Evolutionary conservation across 257 asterid species (phyloP).

Genomic region (Solanum lycopersicoides): DNA sequence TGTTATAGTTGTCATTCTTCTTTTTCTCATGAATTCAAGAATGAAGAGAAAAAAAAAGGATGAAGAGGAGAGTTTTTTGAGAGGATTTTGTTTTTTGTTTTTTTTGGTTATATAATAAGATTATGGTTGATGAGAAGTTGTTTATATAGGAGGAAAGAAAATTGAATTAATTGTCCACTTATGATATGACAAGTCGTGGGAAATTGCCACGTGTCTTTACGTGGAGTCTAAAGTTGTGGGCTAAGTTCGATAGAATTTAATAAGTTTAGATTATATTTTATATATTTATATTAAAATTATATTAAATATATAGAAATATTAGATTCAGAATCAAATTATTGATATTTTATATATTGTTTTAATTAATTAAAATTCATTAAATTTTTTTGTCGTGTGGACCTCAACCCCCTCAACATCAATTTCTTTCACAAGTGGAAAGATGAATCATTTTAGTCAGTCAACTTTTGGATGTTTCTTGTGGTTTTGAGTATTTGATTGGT

Average conservation of each 20-base stretch:
- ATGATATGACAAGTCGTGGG: constrained; percentile 3
- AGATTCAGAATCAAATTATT: too few relatives aligned
- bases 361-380: not conserved
- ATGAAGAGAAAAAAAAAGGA: not conserved
- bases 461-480: not conserved
- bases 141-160: constrained; percentile 22
- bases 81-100: not conserved
- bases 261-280: too few relatives aligned
- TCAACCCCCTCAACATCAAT: not conserved
- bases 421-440: not conserved
- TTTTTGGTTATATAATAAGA: not conserved
- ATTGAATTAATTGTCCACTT: not conserved
- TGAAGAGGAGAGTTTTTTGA: not conserved
- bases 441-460: not conserved
- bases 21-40: not conserved
- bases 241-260: not conserved
- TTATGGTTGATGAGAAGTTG: not conserved
- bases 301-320: too few relatives aligned
- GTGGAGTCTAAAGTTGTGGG: constrained; percentile 6
- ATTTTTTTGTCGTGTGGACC: not conserved
- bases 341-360: not conserved
- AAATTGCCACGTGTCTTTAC: constrained; percentile 16
- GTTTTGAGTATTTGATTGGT: not conserved
- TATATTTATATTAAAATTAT: too few relatives aligned
- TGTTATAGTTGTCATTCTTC: constrained; percentile 37